Base-by-base conservation (phyloP, 169 alveolate genomes). In the Plasmodium inui region DNA sequence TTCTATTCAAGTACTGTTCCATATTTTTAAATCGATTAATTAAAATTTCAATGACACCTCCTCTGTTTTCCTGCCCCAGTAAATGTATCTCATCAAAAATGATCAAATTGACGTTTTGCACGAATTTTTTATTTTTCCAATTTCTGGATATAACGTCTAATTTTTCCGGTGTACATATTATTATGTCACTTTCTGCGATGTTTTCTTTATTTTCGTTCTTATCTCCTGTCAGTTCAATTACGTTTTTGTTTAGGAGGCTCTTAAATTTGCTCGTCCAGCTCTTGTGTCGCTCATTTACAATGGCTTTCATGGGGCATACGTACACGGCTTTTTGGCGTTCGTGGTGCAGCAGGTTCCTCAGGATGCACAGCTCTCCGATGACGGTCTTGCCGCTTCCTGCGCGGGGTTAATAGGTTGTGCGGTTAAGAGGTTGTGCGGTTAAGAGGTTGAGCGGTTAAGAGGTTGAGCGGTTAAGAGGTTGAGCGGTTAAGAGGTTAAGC, bases 111-210 rank as follows among this genome's bases (percentile, higher is more conserved):
- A 99, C 99, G 17, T 94, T 84, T 83, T 98, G 95, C 26, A 99
- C 99, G 96, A 98, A 98, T 41, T 96, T 94, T 70, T 99, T 97
- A 50, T 97, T 98, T 95, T 98, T 98, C 99, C 99, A 99, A 93
- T 98, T 98, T 76, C 99, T 96, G 6, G 99, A 97, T 39, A 99
- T 98, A 71, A 99, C 99, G 92, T 99, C 99, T 99, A 99, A 99
- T 96, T 99, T 99, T 96, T 99, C 99, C 4, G 99, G 99, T 3
- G 99, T 99, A 19, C 99, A 98, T 53, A 99, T 97, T 30, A 99
- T 95, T 14, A 99, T 97, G 92, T 98, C 98, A 39, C 99, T 99
- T 0, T 82, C 94, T 30, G 96, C 90, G 37, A 99, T 95, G 12
- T 97, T 98, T 55, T 93, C 95, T 41, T 98, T 88, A 84, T 98